Evolutionary conservation across 768 basidiomycete species (phyloP).

Genomic region (Auricularia sp.): DNA sequence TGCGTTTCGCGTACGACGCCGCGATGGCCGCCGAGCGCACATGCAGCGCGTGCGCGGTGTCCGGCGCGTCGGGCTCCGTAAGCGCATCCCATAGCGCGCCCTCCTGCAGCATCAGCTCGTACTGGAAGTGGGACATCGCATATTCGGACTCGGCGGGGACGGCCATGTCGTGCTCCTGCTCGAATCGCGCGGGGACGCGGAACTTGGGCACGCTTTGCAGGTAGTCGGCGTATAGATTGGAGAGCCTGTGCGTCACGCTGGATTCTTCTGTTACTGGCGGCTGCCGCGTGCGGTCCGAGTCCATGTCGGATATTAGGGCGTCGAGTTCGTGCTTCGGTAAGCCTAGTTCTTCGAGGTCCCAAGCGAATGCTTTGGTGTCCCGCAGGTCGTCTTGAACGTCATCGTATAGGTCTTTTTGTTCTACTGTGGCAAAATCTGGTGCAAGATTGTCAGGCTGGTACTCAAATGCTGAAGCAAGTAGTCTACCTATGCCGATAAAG

Average conservation of each 20-base stretch:
- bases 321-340: background rate
- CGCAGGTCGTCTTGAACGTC: background rate
- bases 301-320: background rate
- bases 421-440: background rate
- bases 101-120: slow-evolving; percentile 51
- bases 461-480: background rate
- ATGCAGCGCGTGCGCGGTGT: slow-evolving; percentile 24
- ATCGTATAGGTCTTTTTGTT: background rate
- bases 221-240: background rate
- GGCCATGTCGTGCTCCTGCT: background rate
- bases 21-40: slow-evolving; percentile 48
- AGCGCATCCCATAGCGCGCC: slow-evolving; percentile 43
- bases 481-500: background rate
- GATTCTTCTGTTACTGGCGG: background rate
- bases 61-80: slow-evolving; percentile 13
- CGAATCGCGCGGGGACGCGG: background rate
- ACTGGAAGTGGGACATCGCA: slow-evolving; percentile 45
- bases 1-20: slow-evolving; percentile 56
- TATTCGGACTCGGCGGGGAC: slow-evolving; percentile 1
- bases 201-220: background rate
- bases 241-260: background rate
- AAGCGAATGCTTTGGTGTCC: background rate
- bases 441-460: background rate
- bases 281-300: background rate
- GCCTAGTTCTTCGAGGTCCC: background rate